Percentiles rank a stretch among this genome's conserved stretches.
phyloP scores from a whole-genome alignment of 352 stramenopile species.

The Phytophthora europaea region DNA sequence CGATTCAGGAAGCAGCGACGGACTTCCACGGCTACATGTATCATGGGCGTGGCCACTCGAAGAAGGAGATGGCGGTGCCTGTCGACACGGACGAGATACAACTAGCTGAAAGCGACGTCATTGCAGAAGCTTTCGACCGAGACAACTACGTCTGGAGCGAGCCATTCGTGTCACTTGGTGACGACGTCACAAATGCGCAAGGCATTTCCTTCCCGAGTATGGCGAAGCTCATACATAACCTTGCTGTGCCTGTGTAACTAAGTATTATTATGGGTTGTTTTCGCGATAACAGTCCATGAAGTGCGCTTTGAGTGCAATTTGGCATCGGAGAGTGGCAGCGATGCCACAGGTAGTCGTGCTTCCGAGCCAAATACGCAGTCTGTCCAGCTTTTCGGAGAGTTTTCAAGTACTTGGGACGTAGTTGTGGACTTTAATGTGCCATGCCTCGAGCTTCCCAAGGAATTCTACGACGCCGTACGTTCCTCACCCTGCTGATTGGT shows the following conservation, averaged over 20 bases:
- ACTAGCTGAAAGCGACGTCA: conserved; percentile 9
- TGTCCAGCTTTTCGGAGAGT: conserved; percentile 57
- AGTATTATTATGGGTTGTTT: conserved; percentile 2
- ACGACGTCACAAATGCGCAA: conserved; percentile 40
- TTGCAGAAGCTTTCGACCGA: conserved; percentile 12
- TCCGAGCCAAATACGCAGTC: not conserved
- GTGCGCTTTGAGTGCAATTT: conserved; percentile 39
- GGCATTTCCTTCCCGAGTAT: conserved; percentile 67
- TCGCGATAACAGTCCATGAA: conserved; percentile 49
- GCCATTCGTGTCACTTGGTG: conserved; percentile 48
- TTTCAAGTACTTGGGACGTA: conserved; percentile 69
- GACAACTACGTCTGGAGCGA: conserved; percentile 61
- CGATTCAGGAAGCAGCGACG: conserved; percentile 21
- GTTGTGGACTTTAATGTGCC: conserved; percentile 66
- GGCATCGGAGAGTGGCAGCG: not conserved
- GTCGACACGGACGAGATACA: conserved; percentile 8
- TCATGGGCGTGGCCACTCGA: conserved; percentile 10
- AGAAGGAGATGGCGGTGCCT: not conserved
- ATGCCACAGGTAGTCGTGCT: not conserved
- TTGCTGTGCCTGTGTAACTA: not conserved
- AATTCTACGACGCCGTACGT: conserved; percentile 72
- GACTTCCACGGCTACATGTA: conserved; percentile 37
- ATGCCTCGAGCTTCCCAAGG: conserved; percentile 63
- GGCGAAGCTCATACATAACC: not conserved
- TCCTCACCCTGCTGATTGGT: not conserved